Base-by-base conservation (phyloP, 139 green algal genomes). In the Chlamydomonas urium region DNA sequence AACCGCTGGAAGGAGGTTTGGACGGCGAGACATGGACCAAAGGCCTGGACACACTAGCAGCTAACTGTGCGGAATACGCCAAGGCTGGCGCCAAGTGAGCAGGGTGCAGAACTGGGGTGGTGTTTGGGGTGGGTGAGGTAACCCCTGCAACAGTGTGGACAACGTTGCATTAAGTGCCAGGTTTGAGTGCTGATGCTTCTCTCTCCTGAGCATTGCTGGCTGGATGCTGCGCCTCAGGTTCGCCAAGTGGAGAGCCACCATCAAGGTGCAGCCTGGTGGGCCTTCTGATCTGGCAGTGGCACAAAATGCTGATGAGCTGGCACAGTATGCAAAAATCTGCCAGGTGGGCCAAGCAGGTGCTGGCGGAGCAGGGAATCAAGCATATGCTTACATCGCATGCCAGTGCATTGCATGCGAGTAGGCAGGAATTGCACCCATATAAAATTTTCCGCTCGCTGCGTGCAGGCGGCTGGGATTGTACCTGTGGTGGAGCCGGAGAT, bases 401-500 rank as follows among this genome's bases (percentile, higher is more conserved):
- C n/a, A n/a, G n/a, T n/a, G n/a, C n/a, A n/a, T n/a, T n/a, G n/a
- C n/a, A n/a, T n/a, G n/a, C n/a, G n/a, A n/a, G n/a, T n/a, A n/a
- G n/a, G n/a, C n/a, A n/a, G n/a, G n/a, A n/a, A n/a, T n/a, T n/a
- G n/a, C n/a, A n/a, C n/a, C n/a, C n/a, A n/a, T n/a, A n/a, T n/a
- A n/a, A n/a, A n/a, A n/a, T n/a, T n/a, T n/a, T n/a, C n/a, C n/a
- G n/a, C n/a, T n/a, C n/a, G n/a, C n/a, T n/a, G n/a, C n/a, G n/a
- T n/a, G n/a, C 82, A 93, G 86, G 68, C 68, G 1, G 75, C 79
- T 24, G 92, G 88, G 1, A 71, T 98, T 29, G 91, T 98, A 4
- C 94, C 94, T 0, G 95, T 99, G 47, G 94, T 99, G 32, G 94
- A 99, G 83, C 94, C 94, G 4, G 94, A 99, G 77, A 77, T 99